Evolutionary conservation across 495 filamentous ascomycete genomes (phyloP).

Genomic region (Choiromyces venosus): DNA sequence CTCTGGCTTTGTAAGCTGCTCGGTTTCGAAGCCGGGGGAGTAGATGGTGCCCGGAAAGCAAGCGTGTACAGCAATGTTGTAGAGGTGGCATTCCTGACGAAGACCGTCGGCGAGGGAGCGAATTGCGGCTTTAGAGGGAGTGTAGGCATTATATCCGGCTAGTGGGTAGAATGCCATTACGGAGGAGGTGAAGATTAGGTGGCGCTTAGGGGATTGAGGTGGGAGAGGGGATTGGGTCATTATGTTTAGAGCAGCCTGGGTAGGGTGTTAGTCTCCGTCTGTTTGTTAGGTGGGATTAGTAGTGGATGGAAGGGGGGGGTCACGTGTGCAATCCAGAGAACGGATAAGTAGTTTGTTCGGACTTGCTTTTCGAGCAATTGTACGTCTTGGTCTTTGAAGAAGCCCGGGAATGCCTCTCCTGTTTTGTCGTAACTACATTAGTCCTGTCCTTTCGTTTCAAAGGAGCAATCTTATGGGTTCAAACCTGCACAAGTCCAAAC

Average conservation of each 20-base stretch:
- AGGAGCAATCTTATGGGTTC: background rate
- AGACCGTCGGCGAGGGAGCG: conserved; percentile 77
- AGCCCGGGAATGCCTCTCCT: conserved; percentile 65
- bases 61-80: conserved; percentile 74
- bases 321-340: conserved; percentile 77
- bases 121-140: conserved; percentile 78
- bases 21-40: conserved; percentile 66
- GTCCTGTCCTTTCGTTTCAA: background rate
- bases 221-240: conserved; percentile 50
- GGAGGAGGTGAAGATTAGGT: conserved; percentile 84
- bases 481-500: conserved; percentile 77
- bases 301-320: background rate
- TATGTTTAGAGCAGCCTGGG: conserved; percentile 55
- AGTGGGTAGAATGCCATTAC: conserved; percentile 68
- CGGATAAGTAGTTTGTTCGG: conserved; percentile 86
- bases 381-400: conserved; percentile 70
- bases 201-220: conserved; percentile 50
- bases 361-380: conserved; percentile 67
- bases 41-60: conserved; percentile 81
- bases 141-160: conserved; percentile 79
- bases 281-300: background rate
- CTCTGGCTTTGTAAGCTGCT: conserved; percentile 73
- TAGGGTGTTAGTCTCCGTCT: background rate
- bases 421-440: background rate
- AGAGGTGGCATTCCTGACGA: conserved; percentile 75